A percentile compares a stretch with the other conserved stretches of the same genome.
phyloP scores from a whole-genome alignment of 805 yeast genomes.

The Nakazawaea anatomiae region DNA sequence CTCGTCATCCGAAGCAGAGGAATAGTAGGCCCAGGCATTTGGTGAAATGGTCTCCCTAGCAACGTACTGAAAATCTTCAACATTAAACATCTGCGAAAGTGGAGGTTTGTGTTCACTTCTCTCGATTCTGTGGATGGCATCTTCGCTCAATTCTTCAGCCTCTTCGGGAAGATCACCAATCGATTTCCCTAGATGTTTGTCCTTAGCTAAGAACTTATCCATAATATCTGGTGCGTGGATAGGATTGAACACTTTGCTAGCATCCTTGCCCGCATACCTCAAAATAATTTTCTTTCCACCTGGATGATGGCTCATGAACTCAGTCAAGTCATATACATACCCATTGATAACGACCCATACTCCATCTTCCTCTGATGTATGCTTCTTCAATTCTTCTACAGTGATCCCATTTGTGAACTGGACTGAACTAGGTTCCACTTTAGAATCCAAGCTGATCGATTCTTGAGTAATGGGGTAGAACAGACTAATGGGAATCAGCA shows the following conservation, averaged over 20 bases:
- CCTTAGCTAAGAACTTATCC: conserved; percentile 49
- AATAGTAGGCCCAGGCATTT: conserved; percentile 89
- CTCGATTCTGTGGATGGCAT: conserved; percentile 37
- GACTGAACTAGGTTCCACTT: conserved; percentile 17
- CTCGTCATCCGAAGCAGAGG: conserved; percentile 92
- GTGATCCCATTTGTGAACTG: conserved; percentile 13
- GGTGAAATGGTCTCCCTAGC: conserved; percentile 75
- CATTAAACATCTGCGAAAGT: conserved; percentile 61
- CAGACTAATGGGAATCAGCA: neutral
- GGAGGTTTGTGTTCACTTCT: conserved; percentile 55
- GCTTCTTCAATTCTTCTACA: conserved; percentile 33
- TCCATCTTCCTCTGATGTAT: conserved; percentile 37
- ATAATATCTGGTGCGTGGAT: conserved; percentile 88
- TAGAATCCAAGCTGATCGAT: conserved; percentile 32
- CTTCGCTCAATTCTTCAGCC: conserved; percentile 28
- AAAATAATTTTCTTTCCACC: conserved; percentile 27
- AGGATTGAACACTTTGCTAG: conserved; percentile 80
- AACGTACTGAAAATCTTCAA: conserved; percentile 81
- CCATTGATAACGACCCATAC: conserved; percentile 45
- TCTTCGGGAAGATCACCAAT: conserved; percentile 25
- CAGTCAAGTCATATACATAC: conserved; percentile 37
- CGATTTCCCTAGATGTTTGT: conserved; percentile 53
- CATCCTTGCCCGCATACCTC: conserved; percentile 55
- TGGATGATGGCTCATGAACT: conserved; percentile 29
- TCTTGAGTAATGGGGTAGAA: neutral